Base-by-base conservation (phyloP, 2,329 filamentous ascomycete genomes). In the Epichloe hybrida region DNA sequence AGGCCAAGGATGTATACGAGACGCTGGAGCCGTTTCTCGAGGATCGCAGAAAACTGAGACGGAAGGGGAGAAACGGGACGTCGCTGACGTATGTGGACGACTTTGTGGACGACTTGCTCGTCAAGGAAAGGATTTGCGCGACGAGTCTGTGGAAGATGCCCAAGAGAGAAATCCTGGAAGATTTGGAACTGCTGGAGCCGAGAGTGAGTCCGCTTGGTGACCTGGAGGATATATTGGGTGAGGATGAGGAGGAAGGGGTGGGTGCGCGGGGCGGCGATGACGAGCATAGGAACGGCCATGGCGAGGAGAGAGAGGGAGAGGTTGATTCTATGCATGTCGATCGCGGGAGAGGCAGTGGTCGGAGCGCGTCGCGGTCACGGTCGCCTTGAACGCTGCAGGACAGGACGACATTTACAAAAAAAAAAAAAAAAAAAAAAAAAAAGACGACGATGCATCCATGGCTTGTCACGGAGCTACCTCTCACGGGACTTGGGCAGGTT, bases 111-210 rank as follows among this genome's bases (percentile, higher is more conserved):
- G 89, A 96, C 54, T 69, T 98, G 57, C 72, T 98, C 55, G 85
- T 80, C 0, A 95, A 95, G 68, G 88, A 94, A 52, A 77, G 93
- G 49, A 84, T 96, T 0, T 97, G 91, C 63, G 91, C 83, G 38
- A 97, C 93, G 3, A 94, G 84, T 62, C 64, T 98, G 58, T 94
- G 88, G 82, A 95, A 95, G 71, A 77, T 98, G 75, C 87, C 90
- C 3, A 81, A 81, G 53, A 75, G 93, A 58, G 81, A 86, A 56
- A 77, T 87, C 48, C 65, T 98, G 56, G 93, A 98, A 70, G 93
- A 98, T 65, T 63, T 95, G 64, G 93, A 95, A 57, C 68, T 90
- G 60, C 62, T 98, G 61, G 91, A 96, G 62, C 86, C 89, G 47
- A 78, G 91, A 56, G 78, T 88, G 37, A 96, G 90, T 66, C 82